phyloP scores from a whole-genome alignment of 495 filamentous ascomycete species.

The Neurospora cerealis region DNA sequence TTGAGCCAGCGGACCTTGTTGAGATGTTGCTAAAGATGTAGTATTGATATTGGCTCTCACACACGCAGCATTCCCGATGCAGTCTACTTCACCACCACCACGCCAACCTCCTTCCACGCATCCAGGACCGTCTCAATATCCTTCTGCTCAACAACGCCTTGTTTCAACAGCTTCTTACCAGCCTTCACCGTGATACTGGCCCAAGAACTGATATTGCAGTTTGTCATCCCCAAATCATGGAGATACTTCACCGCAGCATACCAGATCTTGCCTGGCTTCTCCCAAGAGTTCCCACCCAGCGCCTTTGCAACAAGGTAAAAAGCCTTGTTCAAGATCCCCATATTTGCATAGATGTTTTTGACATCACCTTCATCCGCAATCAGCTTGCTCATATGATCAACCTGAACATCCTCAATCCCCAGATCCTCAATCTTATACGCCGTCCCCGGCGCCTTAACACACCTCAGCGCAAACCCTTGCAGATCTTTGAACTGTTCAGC shows the following conservation, averaged over 20 bases:
- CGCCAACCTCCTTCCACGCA: not conserved
- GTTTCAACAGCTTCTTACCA: not conserved
- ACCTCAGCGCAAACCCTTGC: not conserved
- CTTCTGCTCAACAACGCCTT: not conserved
- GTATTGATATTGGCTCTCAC: accelerated
- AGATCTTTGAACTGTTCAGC: not conserved
- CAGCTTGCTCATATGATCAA: not conserved
- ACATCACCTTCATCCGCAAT: not conserved
- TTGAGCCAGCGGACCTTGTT: not conserved
- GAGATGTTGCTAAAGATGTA: no score
- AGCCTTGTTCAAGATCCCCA: not conserved
- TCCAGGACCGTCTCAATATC: not conserved
- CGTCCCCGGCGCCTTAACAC: not conserved
- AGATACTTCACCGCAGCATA: not conserved
- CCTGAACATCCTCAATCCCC: not conserved
- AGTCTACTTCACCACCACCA: not conserved
- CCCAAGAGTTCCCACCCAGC: not conserved
- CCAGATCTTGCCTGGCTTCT: not conserved
- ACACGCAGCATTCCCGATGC: not conserved
- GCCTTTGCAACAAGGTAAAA: not conserved
- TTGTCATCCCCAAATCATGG: not conserved
- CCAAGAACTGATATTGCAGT: not conserved
- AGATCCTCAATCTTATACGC: not conserved
- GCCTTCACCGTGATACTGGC: not conserved
- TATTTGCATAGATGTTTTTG: not conserved